These are phyloP conservation scores for Ophiostoma australiae DNA, from an alignment of 2,329 filamentous ascomycete genomes.

Conservation along the genomic window DNA sequence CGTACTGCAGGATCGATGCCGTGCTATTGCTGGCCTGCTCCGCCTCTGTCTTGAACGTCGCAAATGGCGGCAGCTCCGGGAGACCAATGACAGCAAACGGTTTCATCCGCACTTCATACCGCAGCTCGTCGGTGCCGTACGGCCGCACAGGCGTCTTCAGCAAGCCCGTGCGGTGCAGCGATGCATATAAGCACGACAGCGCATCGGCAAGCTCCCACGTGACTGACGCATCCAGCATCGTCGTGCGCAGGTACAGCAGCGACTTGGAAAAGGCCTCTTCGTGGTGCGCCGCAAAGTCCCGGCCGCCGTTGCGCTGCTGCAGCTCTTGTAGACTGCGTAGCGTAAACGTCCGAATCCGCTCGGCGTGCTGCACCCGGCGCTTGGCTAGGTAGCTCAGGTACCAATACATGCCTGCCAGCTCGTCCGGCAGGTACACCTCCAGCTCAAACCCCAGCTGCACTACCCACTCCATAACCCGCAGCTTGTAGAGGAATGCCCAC, in stretches of 20 bases:
- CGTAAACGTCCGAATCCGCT: slow-evolving; percentile 66
- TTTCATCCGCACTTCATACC: slow-evolving; percentile 82
- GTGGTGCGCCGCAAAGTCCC: slow-evolving; percentile 31
- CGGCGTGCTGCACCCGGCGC: slow-evolving; percentile 62
- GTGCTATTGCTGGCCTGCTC: slow-evolving; percentile 39
- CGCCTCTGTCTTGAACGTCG: slow-evolving; percentile 51
- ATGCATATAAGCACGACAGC: slow-evolving; percentile 59
- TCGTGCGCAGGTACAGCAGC: slow-evolving; percentile 53
- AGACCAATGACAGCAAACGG: slow-evolving; percentile 67
- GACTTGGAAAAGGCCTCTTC: slow-evolving; percentile 46
- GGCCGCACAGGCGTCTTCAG: slow-evolving; percentile 51
- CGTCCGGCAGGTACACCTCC: slow-evolving; percentile 79
- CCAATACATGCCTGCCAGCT: slow-evolving; percentile 86
- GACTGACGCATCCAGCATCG: slow-evolving; percentile 61
- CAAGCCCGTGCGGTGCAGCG: slow-evolving; percentile 55
- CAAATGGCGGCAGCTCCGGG: slow-evolving; percentile 61
- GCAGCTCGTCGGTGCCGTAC: slow-evolving; percentile 62
- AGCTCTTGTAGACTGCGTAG: slow-evolving; percentile 38
- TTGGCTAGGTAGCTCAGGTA: slow-evolving; percentile 72
- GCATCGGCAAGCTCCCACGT: slow-evolving; percentile 54
- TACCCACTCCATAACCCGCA: slow-evolving; percentile 81
- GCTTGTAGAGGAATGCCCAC: slow-evolving; percentile 86
- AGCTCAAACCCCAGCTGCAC: slow-evolving; percentile 93
- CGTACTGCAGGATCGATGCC: slow-evolving; percentile 41
- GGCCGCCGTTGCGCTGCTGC: slow-evolving; percentile 26